Evolutionary conservation across 208 protist species (phyloP).

Genomic region (Naegleria lovaniensis): DNA sequence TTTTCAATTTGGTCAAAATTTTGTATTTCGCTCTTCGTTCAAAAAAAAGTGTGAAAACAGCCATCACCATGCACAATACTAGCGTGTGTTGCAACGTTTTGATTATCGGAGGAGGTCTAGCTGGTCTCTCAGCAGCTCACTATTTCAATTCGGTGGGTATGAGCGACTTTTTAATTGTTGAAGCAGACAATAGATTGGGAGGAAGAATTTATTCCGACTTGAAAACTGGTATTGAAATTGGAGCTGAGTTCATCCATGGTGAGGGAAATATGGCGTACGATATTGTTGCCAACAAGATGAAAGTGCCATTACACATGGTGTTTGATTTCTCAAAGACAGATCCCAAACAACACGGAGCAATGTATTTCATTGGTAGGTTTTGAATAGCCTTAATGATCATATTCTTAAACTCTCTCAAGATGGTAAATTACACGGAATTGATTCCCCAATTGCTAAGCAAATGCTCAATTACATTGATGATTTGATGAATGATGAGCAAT

Average conservation of each 20-base stretch:
- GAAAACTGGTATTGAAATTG: neutral
- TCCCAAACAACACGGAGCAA: neutral
- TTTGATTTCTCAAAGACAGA: conserved; percentile 6
- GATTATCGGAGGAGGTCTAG: neutral
- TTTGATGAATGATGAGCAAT: neutral
- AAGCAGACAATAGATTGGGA: neutral
- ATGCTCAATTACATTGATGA: neutral
- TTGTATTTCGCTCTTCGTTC: neutral
- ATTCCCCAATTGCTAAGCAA: neutral
- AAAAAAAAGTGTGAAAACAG: neutral
- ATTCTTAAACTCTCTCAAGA: neutral
- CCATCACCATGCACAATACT: neutral
- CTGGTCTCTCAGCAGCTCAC: neutral
- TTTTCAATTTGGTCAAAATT: neutral
- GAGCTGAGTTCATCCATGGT: conserved; percentile 25
- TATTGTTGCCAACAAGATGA: neutral
- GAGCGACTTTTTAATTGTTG: neutral
- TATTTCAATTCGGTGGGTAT: neutral
- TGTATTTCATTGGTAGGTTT: neutral
- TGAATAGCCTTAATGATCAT: neutral
- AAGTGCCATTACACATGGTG: neutral
- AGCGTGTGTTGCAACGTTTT: neutral
- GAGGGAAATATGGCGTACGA: neutral
- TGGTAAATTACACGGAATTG: neutral
- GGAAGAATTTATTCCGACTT: neutral